A percentile compares a stretch with the other conserved stretches of the same genome.
Conservation (phyloP, 139 green algal species). For the Pleodorina starrii region DNA sequence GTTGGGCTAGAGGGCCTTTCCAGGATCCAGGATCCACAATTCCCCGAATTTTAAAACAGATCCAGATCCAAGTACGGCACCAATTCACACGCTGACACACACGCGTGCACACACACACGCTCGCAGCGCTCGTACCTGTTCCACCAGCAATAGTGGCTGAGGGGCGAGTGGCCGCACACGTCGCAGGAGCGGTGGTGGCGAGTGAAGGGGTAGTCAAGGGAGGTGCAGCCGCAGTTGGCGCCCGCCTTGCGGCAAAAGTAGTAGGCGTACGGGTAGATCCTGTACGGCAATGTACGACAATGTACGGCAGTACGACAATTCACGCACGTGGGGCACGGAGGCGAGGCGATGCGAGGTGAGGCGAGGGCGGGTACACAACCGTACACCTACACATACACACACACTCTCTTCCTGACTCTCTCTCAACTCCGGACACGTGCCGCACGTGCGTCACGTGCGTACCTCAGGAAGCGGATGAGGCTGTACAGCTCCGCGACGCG, state of each 20-base stretch:
- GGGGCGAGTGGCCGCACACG: slow-evolving; percentile 66
- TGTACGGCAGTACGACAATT: not conserved
- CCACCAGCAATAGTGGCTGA: slow-evolving; percentile 85
- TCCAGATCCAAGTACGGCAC: no score
- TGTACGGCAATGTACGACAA: slow-evolving; percentile 7
- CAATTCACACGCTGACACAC: no score
- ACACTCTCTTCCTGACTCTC: no score
- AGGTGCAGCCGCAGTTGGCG: slow-evolving; percentile 72
- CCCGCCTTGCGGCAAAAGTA: slow-evolving; percentile 90
- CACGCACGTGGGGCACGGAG: no score
- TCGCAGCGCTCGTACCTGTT: no score
- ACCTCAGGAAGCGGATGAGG: slow-evolving; percentile 89
- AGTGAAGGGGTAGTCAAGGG: slow-evolving; percentile 82
- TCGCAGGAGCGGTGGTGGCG: slow-evolving; percentile 69
- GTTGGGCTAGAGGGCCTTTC: no score
- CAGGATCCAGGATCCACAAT: no score
- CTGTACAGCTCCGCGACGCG: slow-evolving; percentile 94
- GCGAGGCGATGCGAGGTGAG: no score
- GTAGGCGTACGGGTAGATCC: slow-evolving; percentile 90
- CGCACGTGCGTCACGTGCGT: not conserved
- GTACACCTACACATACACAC: no score
- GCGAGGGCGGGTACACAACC: no score
- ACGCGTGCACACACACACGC: no score
- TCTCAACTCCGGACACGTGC: not conserved
- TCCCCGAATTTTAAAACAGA: no score